phyloP scores from a whole-genome alignment of 768 basidiomycete genomes.

The Pisolithus tinctorius region DNA sequence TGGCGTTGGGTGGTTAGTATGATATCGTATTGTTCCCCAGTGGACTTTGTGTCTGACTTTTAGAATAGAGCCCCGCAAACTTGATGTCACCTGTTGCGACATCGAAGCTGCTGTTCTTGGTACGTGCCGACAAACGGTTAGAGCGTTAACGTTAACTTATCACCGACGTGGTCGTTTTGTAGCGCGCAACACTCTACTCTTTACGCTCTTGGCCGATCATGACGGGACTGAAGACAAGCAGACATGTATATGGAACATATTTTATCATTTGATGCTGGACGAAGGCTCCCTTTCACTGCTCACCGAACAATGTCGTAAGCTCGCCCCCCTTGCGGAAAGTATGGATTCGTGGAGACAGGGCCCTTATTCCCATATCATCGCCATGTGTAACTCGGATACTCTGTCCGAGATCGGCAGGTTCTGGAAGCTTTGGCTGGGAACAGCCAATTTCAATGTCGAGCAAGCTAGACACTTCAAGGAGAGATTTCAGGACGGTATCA shows the following conservation, averaged over 20 bases:
- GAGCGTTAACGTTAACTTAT: background rate
- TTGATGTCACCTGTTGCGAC: conserved; percentile 27
- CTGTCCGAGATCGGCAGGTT: conserved; percentile 16
- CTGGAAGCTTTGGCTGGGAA: conserved; percentile 16
- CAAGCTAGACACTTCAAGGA: conserved; percentile 9
- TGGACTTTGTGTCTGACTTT: background rate
- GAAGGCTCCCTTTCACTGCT: conserved; percentile 18
- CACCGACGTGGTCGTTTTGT: background rate
- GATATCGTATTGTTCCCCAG: background rate
- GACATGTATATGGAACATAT: conserved; percentile 24
- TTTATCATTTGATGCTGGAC: conserved; percentile 25
- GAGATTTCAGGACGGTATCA: conserved; percentile 16
- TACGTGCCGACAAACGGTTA: conserved; percentile 2
- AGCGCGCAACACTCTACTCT: conserved; percentile 25
- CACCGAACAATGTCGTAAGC: conserved; percentile 22
- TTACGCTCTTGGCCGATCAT: conserved; percentile 21
- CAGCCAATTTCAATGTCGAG: conserved; percentile 8
- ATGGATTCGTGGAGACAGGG: conserved; percentile 19
- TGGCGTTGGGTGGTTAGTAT: background rate
- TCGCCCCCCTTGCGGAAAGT: conserved; percentile 10
- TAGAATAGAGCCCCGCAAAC: conserved; percentile 15
- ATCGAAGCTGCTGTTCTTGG: conserved; percentile 24
- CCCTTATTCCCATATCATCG: conserved; percentile 21
- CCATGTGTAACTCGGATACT: conserved; percentile 17
- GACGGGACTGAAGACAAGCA: conserved; percentile 9